Evolutionary conservation across 305 asterid species (phyloP).

Genomic region (Rubia occidens): DNA sequence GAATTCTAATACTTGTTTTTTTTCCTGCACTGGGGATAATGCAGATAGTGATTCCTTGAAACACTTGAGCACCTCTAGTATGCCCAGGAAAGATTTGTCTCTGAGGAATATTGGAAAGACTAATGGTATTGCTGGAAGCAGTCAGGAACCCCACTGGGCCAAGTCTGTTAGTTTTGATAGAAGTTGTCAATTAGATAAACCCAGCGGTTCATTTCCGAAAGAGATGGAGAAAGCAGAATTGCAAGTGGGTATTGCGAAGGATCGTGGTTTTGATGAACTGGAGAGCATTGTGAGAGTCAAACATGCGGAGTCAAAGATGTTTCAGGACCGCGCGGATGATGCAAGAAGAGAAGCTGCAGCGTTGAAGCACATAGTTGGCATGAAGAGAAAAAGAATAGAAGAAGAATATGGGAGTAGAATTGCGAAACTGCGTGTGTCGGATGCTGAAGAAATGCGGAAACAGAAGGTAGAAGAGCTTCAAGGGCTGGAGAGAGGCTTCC

Average conservation of each 20-base stretch:
- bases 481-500: conserved; percentile 52
- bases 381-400: conserved; percentile 57
- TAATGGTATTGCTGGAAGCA: conserved; percentile 42
- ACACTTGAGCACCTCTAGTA: conserved; percentile 28
- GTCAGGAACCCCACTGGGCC: conserved; percentile 59
- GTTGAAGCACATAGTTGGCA: conserved; percentile 48
- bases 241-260: conserved; percentile 33
- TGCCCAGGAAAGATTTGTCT: conserved; percentile 40
- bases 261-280: conserved; percentile 63
- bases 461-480: conserved; percentile 80
- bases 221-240: conserved; percentile 31
- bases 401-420: conserved; percentile 50
- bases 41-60: conserved; percentile 49
- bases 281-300: conserved; percentile 88
- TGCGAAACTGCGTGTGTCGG: conserved; percentile 53
- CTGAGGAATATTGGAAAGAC: conserved; percentile 37
- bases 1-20: not conserved
- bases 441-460: conserved; percentile 80
- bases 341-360: conserved; percentile 88
- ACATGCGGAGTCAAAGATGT: conserved; percentile 87
- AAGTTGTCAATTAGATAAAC: conserved; percentile 40
- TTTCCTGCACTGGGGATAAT: conserved; percentile 12
- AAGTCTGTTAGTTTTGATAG: conserved; percentile 41
- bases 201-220: conserved; percentile 33
- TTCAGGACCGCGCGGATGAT: conserved; percentile 78